Conservation (phyloP, 2,329 filamentous ascomycete species). For the Botrytis deweyae region DNA sequence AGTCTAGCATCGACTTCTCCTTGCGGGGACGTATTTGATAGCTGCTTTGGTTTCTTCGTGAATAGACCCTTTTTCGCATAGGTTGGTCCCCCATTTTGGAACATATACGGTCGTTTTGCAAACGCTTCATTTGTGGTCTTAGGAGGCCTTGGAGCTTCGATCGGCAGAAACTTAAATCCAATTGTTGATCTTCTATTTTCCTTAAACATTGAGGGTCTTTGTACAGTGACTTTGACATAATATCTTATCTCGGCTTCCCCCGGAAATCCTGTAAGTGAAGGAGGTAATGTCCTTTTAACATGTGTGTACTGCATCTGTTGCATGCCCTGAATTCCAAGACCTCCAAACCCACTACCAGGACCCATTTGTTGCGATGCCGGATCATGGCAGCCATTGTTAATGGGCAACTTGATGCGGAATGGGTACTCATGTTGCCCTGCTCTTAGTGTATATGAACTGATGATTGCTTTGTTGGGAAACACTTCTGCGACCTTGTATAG, state of each 20-base stretch:
- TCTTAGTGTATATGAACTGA: conserved; percentile 55
- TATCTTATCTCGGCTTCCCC: conserved; percentile 89
- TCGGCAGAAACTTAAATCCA: conserved; percentile 84
- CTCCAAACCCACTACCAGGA: conserved; percentile 54
- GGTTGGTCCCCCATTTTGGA: conserved; percentile 44
- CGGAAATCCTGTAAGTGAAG: conserved; percentile 82
- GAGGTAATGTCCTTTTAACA: conserved; percentile 82
- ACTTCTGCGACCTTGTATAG: conserved; percentile 72
- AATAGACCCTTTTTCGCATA: conserved; percentile 39
- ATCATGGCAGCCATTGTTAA: conserved; percentile 65
- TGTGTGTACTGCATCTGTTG: conserved; percentile 65
- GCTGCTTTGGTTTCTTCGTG: conserved; percentile 31
- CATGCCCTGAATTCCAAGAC: conserved; percentile 61
- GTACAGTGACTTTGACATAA: conserved; percentile 92
- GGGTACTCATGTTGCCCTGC: conserved; percentile 73
- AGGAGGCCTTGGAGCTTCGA: conserved; percentile 77
- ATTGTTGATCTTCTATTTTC: conserved; percentile 74
- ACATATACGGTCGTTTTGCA: conserved; percentile 68
- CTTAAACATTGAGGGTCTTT: conserved; percentile 83
- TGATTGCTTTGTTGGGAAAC: conserved; percentile 53
- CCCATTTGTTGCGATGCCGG: conserved; percentile 54
- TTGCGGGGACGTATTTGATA: conserved; percentile 57
- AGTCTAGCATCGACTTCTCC: conserved; percentile 77
- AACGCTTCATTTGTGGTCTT: conserved; percentile 75
- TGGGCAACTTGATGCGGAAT: conserved; percentile 73